Evolutionary conservation across 176 grass and related monocot genomes (phyloP).

Genomic region (Themeda triandra): DNA sequence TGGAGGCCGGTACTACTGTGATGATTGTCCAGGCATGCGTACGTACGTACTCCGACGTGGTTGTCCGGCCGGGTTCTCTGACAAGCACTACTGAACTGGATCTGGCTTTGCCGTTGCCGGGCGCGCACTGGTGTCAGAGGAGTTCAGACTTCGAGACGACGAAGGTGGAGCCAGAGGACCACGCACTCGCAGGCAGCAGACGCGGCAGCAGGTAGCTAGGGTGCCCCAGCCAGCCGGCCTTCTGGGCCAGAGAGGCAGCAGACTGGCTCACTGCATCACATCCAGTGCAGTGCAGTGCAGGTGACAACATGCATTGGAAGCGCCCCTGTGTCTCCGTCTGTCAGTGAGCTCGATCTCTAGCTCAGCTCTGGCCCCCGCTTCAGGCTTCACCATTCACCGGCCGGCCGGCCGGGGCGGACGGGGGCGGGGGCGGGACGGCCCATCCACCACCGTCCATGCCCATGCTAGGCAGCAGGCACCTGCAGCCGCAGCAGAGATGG

Average conservation of each 20-base stretch:
- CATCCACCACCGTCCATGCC: background rate
- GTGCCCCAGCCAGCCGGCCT: background rate
- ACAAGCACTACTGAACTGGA: slow-evolving; percentile 13
- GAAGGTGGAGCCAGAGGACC: slow-evolving; percentile 16
- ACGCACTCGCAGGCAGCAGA: background rate
- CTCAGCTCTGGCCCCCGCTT: too few relatives aligned
- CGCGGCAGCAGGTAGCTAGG: background rate
- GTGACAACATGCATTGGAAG: slow-evolving; percentile 2
- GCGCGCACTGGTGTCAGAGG: background rate
- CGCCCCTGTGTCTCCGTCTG: background rate
- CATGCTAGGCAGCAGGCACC: background rate
- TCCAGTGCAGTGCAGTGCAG: background rate
- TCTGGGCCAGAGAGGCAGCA: background rate
- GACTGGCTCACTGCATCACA: too few relatives aligned
- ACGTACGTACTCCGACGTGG: background rate
- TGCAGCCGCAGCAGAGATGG: background rate
- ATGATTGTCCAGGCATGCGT: background rate
- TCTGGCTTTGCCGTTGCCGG: slow-evolving; percentile 9
- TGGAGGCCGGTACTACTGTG: background rate
- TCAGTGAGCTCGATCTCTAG: too few relatives aligned
- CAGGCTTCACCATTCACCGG: background rate
- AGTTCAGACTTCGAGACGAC: background rate
- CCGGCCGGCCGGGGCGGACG: too few relatives aligned
- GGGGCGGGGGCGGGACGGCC: background rate
- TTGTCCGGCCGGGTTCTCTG: slow-evolving; percentile 1